These are phyloP conservation scores for Starmerella apicola DNA, from an alignment of 805 yeast species.

Conservation along the genomic window DNA sequence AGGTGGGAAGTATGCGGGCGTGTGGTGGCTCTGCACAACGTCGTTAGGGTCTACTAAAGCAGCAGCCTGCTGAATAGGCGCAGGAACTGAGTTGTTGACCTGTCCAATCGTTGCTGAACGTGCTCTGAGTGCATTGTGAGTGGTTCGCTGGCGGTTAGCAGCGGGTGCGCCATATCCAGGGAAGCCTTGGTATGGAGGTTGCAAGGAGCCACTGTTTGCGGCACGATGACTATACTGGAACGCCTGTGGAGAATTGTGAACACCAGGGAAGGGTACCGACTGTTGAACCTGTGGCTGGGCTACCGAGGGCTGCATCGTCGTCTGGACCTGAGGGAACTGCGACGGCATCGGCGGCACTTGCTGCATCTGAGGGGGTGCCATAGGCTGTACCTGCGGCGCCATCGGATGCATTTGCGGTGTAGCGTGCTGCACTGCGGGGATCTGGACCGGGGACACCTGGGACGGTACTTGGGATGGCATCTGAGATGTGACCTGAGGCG, in stretches of 20 bases:
- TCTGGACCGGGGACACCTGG: not conserved
- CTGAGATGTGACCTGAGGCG: constrained; percentile 9
- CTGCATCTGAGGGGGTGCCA: no score
- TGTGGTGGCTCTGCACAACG: constrained; percentile 29
- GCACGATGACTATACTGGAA: no score
- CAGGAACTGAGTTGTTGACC: constrained; percentile 29
- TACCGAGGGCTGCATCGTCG: not conserved
- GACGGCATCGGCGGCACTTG: no score
- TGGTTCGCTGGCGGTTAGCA: no score
- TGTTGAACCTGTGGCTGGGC: constrained; percentile 9
- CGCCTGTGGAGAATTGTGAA: no score
- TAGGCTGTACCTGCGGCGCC: no score
- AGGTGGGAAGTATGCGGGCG: constrained; percentile 33
- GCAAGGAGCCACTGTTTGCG: no score
- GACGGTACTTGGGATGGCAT: not conserved
- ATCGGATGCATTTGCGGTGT: not conserved
- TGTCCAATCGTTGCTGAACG: constrained; percentile 33
- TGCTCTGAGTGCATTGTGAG: constrained; percentile 6
- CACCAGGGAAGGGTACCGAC: not conserved
- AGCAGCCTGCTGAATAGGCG: constrained; percentile 31
- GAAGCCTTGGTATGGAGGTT: no score
- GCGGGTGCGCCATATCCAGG: no score
- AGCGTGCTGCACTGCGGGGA: not conserved
- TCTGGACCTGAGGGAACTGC: no score
- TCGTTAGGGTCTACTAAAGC: constrained; percentile 31